Evolutionary conservation across 1,284 basidiomycete genomes (phyloP).

Genomic region (Laetiporus sulphureus): DNA sequence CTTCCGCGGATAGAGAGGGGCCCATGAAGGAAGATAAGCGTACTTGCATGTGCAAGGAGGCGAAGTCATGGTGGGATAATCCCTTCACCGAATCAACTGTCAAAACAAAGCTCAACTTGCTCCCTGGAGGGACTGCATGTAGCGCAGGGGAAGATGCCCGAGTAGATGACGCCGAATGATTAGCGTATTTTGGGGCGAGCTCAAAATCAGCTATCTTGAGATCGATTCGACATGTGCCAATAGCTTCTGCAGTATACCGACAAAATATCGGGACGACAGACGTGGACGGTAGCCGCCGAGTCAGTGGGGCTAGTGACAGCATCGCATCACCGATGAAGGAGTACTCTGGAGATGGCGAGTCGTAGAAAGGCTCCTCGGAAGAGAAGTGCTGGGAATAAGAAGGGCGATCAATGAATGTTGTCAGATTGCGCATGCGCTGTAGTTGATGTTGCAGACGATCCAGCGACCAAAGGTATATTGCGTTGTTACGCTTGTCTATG

Average conservation of each 20-base stretch:
- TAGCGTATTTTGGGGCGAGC: conserved; percentile 52
- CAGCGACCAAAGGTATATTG: conserved; percentile 89
- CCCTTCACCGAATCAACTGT: conserved; percentile 84
- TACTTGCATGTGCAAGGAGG: conserved; percentile 78
- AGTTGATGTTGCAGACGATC: conserved; percentile 85
- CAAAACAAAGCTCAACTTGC: conserved; percentile 77
- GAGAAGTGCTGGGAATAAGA: conserved; percentile 92
- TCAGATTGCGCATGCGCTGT: conserved; percentile 90
- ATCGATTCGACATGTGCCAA: conserved; percentile 85
- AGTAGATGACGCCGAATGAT: conserved; percentile 57
- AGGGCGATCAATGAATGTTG: conserved; percentile 88
- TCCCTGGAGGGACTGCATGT: conserved; percentile 58
- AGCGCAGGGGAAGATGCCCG: conserved; percentile 65
- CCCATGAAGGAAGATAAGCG: conserved; percentile 80
- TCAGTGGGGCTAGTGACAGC: conserved; percentile 78
- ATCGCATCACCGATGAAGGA: conserved; percentile 89
- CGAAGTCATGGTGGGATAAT: conserved; percentile 81
- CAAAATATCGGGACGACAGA: conserved; percentile 84
- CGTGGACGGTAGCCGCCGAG: conserved; percentile 69
- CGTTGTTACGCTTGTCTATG: conserved; percentile 79
- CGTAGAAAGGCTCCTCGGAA: conserved; percentile 89
- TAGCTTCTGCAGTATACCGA: conserved; percentile 87
- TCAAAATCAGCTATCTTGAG: conserved; percentile 72
- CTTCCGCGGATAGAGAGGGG: conserved; percentile 61
- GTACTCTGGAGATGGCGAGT: conserved; percentile 77